Conservation (phyloP, 257 asterid species). For the Thymus mandschuricus region DNA sequence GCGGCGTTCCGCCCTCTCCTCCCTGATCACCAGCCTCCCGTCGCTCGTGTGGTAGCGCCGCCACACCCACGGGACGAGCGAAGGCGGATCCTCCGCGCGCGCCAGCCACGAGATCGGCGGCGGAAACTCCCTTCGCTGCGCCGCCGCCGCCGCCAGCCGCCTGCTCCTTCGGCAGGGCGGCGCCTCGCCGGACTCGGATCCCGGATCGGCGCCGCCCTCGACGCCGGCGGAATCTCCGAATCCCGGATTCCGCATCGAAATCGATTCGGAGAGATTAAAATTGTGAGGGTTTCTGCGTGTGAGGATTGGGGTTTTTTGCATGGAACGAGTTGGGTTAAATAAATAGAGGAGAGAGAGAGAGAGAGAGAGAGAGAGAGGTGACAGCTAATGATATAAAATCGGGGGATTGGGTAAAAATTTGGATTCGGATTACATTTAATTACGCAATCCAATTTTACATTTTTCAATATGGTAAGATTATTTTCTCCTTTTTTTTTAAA, state of each 20-base stretch:
- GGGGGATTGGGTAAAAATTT: conserved; percentile 29
- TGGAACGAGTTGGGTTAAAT: conserved; percentile 19
- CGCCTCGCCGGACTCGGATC: conserved; percentile 26
- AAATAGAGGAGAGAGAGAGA: too few species aligned
- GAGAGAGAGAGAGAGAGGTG: conserved; percentile 9
- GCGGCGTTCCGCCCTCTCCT: conserved; percentile 57
- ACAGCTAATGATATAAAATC: conserved; percentile 33
- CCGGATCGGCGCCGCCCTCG: conserved; percentile 55
- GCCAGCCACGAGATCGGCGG: conserved; percentile 67
- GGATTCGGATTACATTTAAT: conserved; percentile 19
- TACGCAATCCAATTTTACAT: neutral
- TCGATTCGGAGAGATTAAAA: neutral
- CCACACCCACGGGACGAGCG: conserved; percentile 73
- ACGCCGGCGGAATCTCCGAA: conserved; percentile 50
- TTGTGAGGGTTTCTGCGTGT: neutral
- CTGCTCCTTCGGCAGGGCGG: conserved; percentile 12
- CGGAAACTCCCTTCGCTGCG: conserved; percentile 43
- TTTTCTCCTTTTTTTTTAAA: too few species aligned
- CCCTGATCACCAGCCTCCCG: conserved; percentile 63
- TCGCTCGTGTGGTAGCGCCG: conserved; percentile 49
- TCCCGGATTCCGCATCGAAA: conserved; percentile 45
- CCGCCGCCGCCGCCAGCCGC: conserved; percentile 23
- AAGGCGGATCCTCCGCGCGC: conserved; percentile 39
- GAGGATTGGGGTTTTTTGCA: conserved; percentile 28
- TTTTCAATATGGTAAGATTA: neutral